A percentile compares a stretch with the other conserved stretches of the same genome.
Evolutionary conservation across 2,329 filamentous ascomycete genomes (phyloP).

Genomic region (Alternaria longipes): DNA sequence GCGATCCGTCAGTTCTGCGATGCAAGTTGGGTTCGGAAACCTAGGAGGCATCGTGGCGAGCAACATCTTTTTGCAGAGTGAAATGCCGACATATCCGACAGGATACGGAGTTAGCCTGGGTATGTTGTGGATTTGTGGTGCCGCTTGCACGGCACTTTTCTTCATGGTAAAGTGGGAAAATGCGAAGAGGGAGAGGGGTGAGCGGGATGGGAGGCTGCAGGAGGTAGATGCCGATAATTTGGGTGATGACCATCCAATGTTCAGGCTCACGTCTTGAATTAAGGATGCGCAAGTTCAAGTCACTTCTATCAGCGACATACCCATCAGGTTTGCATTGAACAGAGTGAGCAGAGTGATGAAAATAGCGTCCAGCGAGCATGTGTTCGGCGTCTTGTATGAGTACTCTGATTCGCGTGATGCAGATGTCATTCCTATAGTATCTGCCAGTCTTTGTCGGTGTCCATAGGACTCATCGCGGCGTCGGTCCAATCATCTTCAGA

Average conservation of each 20-base stretch:
- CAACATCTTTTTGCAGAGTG: conserved; percentile 59
- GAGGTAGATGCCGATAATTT: conserved; percentile 58
- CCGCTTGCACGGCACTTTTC: conserved; percentile 55
- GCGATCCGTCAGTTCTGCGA: conserved; percentile 60
- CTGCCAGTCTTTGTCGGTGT: conserved; percentile 19
- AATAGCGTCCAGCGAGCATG: background rate
- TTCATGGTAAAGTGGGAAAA: conserved; percentile 58
- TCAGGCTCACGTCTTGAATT: conserved; percentile 53
- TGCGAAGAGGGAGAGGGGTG: conserved; percentile 57
- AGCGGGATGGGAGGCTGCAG: conserved; percentile 56
- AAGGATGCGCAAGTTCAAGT: background rate
- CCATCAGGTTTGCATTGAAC: too few species aligned
- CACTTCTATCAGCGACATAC: too few species aligned
- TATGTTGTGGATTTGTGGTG: conserved; percentile 60
- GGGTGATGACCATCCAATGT: conserved; percentile 62
- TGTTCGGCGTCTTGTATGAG: background rate
- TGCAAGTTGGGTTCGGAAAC: conserved; percentile 60
- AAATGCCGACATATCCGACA: conserved; percentile 58
- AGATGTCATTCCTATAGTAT: conserved; percentile 6
- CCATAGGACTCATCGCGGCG: conserved; percentile 13
- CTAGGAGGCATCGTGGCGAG: conserved; percentile 60
- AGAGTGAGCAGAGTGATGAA: background rate
- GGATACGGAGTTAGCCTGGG: conserved; percentile 61
- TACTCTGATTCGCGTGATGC: background rate
- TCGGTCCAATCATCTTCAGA: conserved; percentile 21